Base-by-base conservation (phyloP, 371 early-diverging fungal genomes). In the Chytridiales sp. region DNA sequence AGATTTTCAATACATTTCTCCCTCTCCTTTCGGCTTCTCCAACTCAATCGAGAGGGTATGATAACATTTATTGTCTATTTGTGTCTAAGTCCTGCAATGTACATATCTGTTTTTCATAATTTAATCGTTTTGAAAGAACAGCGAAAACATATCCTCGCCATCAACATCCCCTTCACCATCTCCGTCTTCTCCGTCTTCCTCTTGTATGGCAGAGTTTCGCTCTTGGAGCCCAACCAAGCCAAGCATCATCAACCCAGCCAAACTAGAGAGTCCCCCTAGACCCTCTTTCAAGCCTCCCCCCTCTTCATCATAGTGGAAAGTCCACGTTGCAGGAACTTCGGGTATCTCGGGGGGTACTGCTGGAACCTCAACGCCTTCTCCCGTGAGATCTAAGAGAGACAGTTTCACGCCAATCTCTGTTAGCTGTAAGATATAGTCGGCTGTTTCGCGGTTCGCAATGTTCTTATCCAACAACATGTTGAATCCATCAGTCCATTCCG, bases 401-500 rank as follows among this genome's bases (percentile, higher is more conserved):
- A 87, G 75, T 50, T 83, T 82, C 26, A 88, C 78, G n/a, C 79
- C 84, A 41, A 85, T 74, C 55, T 90, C 88, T 0, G 88, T 87
- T 41, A 90, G 64, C 1, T 81, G 70, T 40, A 80, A 79, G 21
- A 90, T 75, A 19, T 78, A 74, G 59, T 80, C 85, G 2, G 85
- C 85, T 3, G 77, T 77, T 21, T 85, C 85, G 50, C 84, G 81
- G 47, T 76, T 85, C 1, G 74, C 74, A 58, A 88, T 85, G 46
- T 80, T 74, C 47, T 81, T 75, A 61, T 87, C 85, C 0, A 88
- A 61, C 1, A 88, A 61, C 85, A 90, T 80, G 61, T 84, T 85
- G 51, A 90, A 83, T 1, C 88, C 90, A 66, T 90, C 90, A n/a
- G 82, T 85, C 90, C 90, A 90, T 61, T 90, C 90, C 3, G 84